These are phyloP conservation scores for Talaromyces amestolkiae DNA, from an alignment of 2,329 filamentous ascomycete genomes.

Conservation along the genomic window DNA sequence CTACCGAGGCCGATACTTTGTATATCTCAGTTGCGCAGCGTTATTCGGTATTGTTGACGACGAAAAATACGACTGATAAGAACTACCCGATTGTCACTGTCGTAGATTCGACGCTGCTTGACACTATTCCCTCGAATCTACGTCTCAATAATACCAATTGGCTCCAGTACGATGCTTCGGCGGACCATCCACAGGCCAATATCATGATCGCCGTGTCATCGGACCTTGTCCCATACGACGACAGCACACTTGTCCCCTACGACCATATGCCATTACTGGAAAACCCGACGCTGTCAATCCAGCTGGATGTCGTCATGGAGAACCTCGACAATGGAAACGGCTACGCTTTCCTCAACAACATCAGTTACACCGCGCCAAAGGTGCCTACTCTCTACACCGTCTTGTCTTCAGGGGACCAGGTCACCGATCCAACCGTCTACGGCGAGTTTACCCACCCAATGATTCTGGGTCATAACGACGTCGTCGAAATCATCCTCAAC, in stretches of 20 bases:
- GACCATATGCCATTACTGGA: conserved; percentile 62
- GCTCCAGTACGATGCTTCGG: conserved; percentile 64
- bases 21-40: conserved; percentile 69
- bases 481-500: conserved; percentile 46
- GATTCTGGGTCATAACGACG: conserved; percentile 38
- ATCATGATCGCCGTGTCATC: conserved; percentile 27
- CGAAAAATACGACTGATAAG: conserved; percentile 57
- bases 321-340: conserved; percentile 65
- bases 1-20: conserved; percentile 59
- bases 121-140: conserved; percentile 35
- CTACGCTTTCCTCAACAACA: conserved; percentile 73
- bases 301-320: conserved; percentile 66
- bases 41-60: conserved; percentile 55
- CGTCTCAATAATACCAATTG: conserved; percentile 50
- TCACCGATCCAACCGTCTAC: conserved; percentile 60
- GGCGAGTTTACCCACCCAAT: conserved; percentile 61
- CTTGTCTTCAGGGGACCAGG: conserved; percentile 56
- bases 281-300: conserved; percentile 55
- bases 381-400: conserved; percentile 76
- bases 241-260: conserved; percentile 66
- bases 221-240: conserved; percentile 68
- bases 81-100: conserved; percentile 68
- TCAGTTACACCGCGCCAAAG: conserved; percentile 69
- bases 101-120: conserved; percentile 26
- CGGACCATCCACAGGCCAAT: conserved; percentile 26